Evolutionary conservation across 129 eudicot species (phyloP), one percentile per base, ranked within the genome.

Genomic region (Rutidosis leptorrhynchoides): DNA sequence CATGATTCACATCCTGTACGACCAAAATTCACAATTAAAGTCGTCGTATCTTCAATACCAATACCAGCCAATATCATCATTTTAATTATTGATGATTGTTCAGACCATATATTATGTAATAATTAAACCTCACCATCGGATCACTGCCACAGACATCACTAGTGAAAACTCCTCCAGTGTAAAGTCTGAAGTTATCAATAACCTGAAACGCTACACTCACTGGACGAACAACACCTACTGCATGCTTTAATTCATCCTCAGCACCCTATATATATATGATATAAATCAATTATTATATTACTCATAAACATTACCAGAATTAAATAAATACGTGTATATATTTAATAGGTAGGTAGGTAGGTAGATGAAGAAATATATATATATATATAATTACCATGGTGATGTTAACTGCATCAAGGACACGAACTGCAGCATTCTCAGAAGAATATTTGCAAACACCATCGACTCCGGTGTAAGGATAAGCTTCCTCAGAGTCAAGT

Each of bases 1-100:
- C 99, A 76, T 89, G 97, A 82, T 94, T 94, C 82, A 94, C 99
- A 69, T 94, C 99, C 99, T 94, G 82, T 84, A n/a, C n/a, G n/a
- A n/a, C 69, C 62, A 54, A 54, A 23, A 7, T 40, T 57, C 23
- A 71, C 24, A 22, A 54, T n/a, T n/a, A n/a, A n/a, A n/a, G n/a
- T n/a, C n/a, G n/a, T n/a, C n/a, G n/a, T n/a, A n/a, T n/a, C n/a
- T n/a, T n/a, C n/a, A n/a, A n/a, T 61, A 57, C 66, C 53, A 65
- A 71, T n/a, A 40, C 15, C 46, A 46, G 16, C 24, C 25, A 54
- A 58, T 60, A 40, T 30, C 12, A 22, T 20, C n/a, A 26, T n/a
- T 2, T 40, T 12, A 40, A 40, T 10, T n/a, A n/a, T n/a, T n/a
- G n/a, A n/a, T n/a, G n/a, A 40, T 7, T 2, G 46, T 7, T 28